Evolutionary conservation across 2,329 filamentous ascomycete species (phyloP).

Genomic region (Fusarium pseudoanthophilum): DNA sequence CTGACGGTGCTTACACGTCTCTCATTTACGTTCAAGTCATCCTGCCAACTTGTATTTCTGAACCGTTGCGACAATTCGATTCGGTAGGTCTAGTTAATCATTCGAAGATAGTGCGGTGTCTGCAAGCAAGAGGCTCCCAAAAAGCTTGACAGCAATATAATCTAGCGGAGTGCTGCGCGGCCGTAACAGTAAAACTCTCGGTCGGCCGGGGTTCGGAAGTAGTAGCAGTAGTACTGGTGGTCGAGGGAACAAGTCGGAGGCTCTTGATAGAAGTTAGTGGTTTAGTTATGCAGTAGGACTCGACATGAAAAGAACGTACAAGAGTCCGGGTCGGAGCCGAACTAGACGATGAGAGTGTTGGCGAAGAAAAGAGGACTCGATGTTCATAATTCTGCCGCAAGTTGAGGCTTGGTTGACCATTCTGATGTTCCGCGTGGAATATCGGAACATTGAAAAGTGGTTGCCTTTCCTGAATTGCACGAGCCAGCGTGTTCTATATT

Average conservation of each 20-base stretch:
- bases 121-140: not conserved
- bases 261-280: not conserved
- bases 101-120: not conserved
- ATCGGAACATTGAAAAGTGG: not conserved
- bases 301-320: not conserved
- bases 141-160: accelerated
- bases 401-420: not conserved
- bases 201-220: not conserved
- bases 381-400: not conserved
- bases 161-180: too few relatives aligned
- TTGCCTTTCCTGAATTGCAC: not conserved
- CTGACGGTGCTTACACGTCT: too few relatives aligned
- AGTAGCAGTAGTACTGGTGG: not conserved
- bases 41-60: constrained; percentile 20
- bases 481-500: too few relatives aligned
- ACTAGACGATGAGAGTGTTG: not conserved
- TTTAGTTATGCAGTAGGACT: too few relatives aligned
- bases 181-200: not conserved
- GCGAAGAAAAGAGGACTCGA: not conserved
- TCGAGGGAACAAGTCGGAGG: not conserved
- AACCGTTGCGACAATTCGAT: constrained; percentile 34
- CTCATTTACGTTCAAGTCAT: too few relatives aligned
- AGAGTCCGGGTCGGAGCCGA: not conserved
- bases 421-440: not conserved
- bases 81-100: constrained; percentile 30